These are phyloP conservation scores for Lunasporangiospora selenospora DNA, from an alignment of 192 early-diverging fungal species.

Conservation along the genomic window DNA sequence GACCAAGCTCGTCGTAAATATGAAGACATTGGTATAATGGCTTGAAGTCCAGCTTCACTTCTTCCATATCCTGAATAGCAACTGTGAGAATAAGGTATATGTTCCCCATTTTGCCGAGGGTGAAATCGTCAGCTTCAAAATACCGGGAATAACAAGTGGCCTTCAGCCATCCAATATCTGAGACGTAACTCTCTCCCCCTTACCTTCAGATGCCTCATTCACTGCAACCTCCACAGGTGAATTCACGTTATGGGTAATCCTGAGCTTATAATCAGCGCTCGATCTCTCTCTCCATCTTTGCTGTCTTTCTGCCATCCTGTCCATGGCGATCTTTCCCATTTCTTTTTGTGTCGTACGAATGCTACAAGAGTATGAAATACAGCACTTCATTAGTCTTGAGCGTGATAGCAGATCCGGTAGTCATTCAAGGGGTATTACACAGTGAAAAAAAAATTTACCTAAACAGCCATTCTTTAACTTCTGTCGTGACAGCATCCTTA, in stretches of 20 bases:
- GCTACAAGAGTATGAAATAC: conserved; percentile 37
- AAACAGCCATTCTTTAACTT: conserved; percentile 93
- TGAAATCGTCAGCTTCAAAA: too few relatives aligned
- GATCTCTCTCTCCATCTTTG: conserved; percentile 59
- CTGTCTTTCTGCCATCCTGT: conserved; percentile 76
- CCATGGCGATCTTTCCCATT: conserved; percentile 87
- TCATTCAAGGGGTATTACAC: too few relatives aligned
- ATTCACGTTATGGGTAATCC: conserved; percentile 68
- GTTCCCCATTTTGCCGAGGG: too few relatives aligned
- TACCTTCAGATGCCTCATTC: conserved; percentile 84
- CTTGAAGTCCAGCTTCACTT: conserved; percentile 88
- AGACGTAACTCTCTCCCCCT: too few relatives aligned
- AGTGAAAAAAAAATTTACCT: conserved; percentile 67
- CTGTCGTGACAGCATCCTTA: conserved; percentile 81
- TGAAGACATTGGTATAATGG: conserved; percentile 97
- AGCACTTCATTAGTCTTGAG: not conserved
- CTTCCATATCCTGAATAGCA: conserved; percentile 69
- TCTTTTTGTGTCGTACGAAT: conserved; percentile 83
- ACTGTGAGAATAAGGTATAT: conserved; percentile 48
- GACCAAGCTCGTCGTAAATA: conserved; percentile 93
- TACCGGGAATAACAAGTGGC: not conserved
- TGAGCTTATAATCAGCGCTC: conserved; percentile 51
- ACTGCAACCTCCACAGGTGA: conserved; percentile 82
- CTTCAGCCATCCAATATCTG: not conserved
- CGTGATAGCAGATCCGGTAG: too few relatives aligned